Percentiles rank a stretch among this genome's conserved stretches.
Evolutionary conservation across 2,329 filamentous ascomycete species (phyloP).

Genomic region (Monilinia laxa): DNA sequence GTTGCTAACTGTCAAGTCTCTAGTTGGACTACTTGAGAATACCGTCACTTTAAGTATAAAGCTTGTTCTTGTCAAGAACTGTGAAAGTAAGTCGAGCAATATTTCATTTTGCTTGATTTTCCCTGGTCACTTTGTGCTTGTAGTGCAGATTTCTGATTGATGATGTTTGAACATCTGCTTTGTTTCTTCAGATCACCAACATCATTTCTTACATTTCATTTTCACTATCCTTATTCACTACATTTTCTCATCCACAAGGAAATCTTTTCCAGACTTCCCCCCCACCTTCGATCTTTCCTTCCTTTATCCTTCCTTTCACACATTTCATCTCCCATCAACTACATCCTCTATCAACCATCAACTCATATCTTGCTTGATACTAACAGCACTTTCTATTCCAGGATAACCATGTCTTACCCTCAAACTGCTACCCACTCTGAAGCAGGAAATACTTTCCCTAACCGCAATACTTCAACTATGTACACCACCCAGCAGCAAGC

Average conservation of each 20-base stretch:
- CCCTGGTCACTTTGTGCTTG: conserved; percentile 1
- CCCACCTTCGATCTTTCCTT: not conserved
- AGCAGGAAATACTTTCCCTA: conserved; percentile 34
- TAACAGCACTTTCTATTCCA: conserved; percentile 28
- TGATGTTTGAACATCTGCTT: not conserved
- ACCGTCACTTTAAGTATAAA: conserved; percentile 24
- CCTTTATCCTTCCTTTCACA: not conserved
- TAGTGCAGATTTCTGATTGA: not conserved
- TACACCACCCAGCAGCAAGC: conserved; percentile 37
- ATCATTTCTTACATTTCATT: conserved; percentile 7
- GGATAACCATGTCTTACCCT: conserved; percentile 42
- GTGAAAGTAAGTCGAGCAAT: conserved; percentile 33
- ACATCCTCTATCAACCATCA: conserved; percentile 20
- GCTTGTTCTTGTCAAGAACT: conserved; percentile 29
- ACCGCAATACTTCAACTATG: conserved; percentile 35
- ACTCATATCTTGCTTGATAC: conserved; percentile 18
- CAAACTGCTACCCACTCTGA: conserved; percentile 34
- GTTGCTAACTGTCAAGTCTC: conserved; percentile 25
- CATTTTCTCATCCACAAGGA: not conserved
- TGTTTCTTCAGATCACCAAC: conserved; percentile 7
- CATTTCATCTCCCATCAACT: conserved; percentile 14
- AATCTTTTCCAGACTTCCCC: not conserved
- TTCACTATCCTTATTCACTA: conserved; percentile 18
- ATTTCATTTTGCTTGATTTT: conserved; percentile 1
- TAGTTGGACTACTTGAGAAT: conserved; percentile 30